These are phyloP conservation scores for Infundibulicybe gibba DNA, from an alignment of 768 basidiomycete genomes.

Conservation along the genomic window DNA sequence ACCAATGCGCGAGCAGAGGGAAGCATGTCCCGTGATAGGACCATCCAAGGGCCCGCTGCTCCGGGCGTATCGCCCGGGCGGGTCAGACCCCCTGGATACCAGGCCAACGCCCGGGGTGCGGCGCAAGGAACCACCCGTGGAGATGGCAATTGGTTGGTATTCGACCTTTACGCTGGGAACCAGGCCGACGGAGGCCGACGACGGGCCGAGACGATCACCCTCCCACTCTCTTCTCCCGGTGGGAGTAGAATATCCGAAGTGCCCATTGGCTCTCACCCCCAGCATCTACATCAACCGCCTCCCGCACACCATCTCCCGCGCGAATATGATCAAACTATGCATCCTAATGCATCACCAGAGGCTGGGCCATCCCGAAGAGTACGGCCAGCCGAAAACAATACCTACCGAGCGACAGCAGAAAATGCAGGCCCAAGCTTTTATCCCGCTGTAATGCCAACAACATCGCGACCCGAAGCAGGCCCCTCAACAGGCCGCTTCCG, in stretches of 20 bases:
- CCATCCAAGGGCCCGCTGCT: background rate
- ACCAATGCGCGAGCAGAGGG: background rate
- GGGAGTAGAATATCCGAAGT: too few relatives aligned
- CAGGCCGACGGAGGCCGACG: conserved; percentile 1
- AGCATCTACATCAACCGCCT: conserved; percentile 2
- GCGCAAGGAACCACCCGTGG: background rate
- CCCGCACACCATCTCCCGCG: conserved; percentile 1
- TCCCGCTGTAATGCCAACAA: too few relatives aligned
- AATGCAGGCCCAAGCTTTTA: background rate
- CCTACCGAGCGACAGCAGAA: background rate
- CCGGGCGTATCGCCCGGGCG: background rate
- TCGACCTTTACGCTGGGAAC: background rate
- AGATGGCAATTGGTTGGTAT: background rate
- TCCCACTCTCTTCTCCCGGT: too few relatives aligned
- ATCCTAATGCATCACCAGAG: conserved; percentile 1
- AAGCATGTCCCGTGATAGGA: background rate
- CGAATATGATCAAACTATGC: conserved; percentile 1
- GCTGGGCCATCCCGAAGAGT: background rate
- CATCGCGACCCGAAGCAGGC: background rate
- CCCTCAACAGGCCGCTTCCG: background rate
- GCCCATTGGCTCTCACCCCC: background rate
- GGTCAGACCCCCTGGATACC: background rate
- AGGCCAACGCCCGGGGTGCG: background rate
- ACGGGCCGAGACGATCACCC: conserved; percentile 6
- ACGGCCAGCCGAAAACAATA: background rate